These are phyloP conservation scores for Mariannaea elegans DNA, from an alignment of 2,329 filamentous ascomycete species.

Conservation along the genomic window DNA sequence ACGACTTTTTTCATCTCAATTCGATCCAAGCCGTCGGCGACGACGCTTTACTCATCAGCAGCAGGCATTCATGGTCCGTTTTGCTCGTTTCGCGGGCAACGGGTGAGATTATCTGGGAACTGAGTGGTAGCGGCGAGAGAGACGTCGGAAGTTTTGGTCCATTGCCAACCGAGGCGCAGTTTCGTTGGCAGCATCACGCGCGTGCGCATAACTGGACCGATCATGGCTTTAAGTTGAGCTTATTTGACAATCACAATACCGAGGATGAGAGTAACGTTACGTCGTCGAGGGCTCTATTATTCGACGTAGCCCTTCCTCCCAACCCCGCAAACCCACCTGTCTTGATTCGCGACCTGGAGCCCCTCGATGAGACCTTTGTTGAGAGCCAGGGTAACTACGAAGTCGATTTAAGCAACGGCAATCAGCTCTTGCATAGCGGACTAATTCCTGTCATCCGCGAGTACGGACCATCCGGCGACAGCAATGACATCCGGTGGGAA, in stretches of 20 bases:
- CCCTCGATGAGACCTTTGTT: neutral
- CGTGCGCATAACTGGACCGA: constrained; percentile 37
- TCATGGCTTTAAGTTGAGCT: constrained; percentile 37
- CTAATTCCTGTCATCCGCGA: constrained; percentile 37
- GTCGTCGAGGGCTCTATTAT: constrained; percentile 19
- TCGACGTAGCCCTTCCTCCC: constrained; percentile 31
- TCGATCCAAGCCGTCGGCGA: constrained; percentile 34
- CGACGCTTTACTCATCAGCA: constrained; percentile 35
- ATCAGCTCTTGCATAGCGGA: constrained; percentile 37
- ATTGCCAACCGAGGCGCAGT: constrained; percentile 38
- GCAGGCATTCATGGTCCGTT: constrained; percentile 34
- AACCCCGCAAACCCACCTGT: constrained; percentile 12
- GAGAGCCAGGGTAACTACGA: constrained; percentile 33
- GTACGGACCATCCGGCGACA: constrained; percentile 29
- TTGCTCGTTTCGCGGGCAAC: constrained; percentile 33
- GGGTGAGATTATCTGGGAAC: constrained; percentile 36
- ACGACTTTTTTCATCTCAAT: constrained; percentile 41
- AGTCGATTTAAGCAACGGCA: constrained; percentile 27
- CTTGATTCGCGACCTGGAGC: constrained; percentile 11
- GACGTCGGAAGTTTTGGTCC: constrained; percentile 34
- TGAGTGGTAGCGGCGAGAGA: constrained; percentile 32
- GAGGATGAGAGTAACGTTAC: constrained; percentile 15
- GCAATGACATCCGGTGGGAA: constrained; percentile 37
- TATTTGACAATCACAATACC: constrained; percentile 49
- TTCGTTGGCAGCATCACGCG: constrained; percentile 49